Evolutionary conservation across 768 basidiomycete species (phyloP), one percentile per base, ranked within the genome.

Genomic region (Pulveroboletus ravenelii): DNA sequence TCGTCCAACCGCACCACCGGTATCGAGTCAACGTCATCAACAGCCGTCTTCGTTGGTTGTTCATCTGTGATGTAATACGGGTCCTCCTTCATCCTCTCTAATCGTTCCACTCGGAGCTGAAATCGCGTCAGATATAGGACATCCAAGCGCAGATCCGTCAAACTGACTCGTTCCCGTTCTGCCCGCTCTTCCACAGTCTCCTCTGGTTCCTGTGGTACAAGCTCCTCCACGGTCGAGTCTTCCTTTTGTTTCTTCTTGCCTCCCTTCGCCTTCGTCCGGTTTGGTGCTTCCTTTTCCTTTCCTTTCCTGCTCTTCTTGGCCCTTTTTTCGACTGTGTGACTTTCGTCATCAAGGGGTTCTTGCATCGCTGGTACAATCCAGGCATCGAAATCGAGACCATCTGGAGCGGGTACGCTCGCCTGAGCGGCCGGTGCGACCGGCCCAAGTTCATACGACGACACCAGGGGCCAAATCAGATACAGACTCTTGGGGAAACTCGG

Each of bases 51-150:
- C 55, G 74, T 62, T 1, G 79, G 72, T 47, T 65, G 70, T 37
- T 81, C 79, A 56, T 89, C 87, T 35, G 84, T 75, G 55, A 96
- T 84, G 67, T 96, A 94, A 70, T 93, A 96, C 5, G 94, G 93
- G 63, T 98, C 93, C 54, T 92, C 89, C 36, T 81, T 80, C 55
- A 85, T 74, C 52, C 85, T 81, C 44, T 85, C 92, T 42, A 84
- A 70, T 29, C 90, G 78, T 57, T 88, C 90, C 25, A 80, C 84
- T 57, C 82, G 85, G 40, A 81, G 77, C 93, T 96, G 58, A 32
- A 45, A 51, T 30, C 23, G 23, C n/a, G 8, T 66, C 48, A 55
- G 50, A 14, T 9, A 20, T 27, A 2, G 25, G 32, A 36, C 32
- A 38, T 10, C 15, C 5, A 7, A 41, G 7, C 27, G 17, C 14